Conservation (phyloP, 192 early-diverging fungal genomes). For the Hyaloraphidium curvatum region DNA sequence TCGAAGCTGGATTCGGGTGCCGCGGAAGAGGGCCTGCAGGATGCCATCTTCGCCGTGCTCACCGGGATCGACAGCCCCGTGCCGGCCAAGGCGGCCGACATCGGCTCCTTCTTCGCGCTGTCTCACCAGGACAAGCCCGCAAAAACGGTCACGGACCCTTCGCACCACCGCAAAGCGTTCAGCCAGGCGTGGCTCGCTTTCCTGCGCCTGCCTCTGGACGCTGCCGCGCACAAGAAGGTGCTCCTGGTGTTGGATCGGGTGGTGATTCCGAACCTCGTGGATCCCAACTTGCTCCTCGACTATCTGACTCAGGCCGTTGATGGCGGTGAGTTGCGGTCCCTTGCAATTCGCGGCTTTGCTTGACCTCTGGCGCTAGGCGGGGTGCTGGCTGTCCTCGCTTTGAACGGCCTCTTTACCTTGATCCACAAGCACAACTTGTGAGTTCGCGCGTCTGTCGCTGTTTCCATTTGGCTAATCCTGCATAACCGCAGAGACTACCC, state of each 20-base stretch:
- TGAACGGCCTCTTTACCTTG: conserved; percentile 89
- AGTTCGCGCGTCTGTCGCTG: conserved; percentile 9
- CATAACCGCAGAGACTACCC: conserved; percentile 71
- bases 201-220: conserved; percentile 43
- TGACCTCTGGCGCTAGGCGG: conserved; percentile 34
- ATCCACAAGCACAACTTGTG: conserved; percentile 89
- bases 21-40: no score
- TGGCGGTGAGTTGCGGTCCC: conserved; percentile 18
- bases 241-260: conserved; percentile 67
- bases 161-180: conserved; percentile 46
- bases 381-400: conserved; percentile 67
- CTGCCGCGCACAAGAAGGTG: conserved; percentile 46
- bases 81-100: no score
- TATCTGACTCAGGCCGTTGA: conserved; percentile 85
- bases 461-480: not conserved
- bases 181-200: conserved; percentile 63
- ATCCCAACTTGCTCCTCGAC: conserved; percentile 69
- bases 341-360: not conserved
- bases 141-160: conserved; percentile 5
- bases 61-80: no score
- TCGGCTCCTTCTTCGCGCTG: no score
- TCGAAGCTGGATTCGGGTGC: no score
- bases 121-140: not conserved
- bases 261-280: conserved; percentile 69
- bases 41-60: not conserved